Evolutionary conservation across 2,329 filamentous ascomycete genomes (phyloP).

Genomic region (Sclerotiophoma versabilis): DNA sequence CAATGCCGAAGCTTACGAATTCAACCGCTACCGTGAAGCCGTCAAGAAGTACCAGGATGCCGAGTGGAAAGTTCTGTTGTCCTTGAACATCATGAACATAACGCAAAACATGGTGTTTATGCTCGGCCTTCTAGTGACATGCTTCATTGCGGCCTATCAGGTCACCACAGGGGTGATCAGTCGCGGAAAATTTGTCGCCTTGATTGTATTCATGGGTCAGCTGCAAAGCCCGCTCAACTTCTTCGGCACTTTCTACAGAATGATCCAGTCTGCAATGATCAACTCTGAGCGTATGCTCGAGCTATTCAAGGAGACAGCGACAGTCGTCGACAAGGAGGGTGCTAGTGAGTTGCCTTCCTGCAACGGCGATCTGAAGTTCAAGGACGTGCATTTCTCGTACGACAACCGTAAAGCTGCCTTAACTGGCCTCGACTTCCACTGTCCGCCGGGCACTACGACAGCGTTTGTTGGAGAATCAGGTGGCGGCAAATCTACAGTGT

Average conservation of each 20-base stretch:
- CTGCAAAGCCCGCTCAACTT: conserved; percentile 74
- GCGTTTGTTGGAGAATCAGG: conserved; percentile 96
- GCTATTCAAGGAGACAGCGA: conserved; percentile 94
- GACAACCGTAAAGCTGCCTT: conserved; percentile 85
- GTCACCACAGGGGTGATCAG: conserved; percentile 67
- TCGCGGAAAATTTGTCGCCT: conserved; percentile 72
- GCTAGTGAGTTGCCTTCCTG: conserved; percentile 71
- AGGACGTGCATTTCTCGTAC: conserved; percentile 90
- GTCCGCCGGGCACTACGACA: conserved; percentile 87
- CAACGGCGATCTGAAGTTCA: conserved; percentile 83
- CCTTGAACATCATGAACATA: conserved; percentile 66
- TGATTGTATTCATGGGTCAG: conserved; percentile 78
- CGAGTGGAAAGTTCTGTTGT: conserved; percentile 64
- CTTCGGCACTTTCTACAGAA: conserved; percentile 92
- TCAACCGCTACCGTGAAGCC: conserved; percentile 63
- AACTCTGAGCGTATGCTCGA: conserved; percentile 95
- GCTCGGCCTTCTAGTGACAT: conserved; percentile 70
- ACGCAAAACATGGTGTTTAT: conserved; percentile 70
- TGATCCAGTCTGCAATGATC: conserved; percentile 96
- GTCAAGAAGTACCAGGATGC: conserved; percentile 65
- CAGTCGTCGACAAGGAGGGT: conserved; percentile 78
- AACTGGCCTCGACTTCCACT: conserved; percentile 83
- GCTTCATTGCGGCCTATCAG: conserved; percentile 73
- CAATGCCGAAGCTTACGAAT: conserved; percentile 67
- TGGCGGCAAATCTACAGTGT: conserved; percentile 95